Conservation (phyloP, 2,329 filamentous ascomycete genomes). For the Exophiala bonariae region DNA sequence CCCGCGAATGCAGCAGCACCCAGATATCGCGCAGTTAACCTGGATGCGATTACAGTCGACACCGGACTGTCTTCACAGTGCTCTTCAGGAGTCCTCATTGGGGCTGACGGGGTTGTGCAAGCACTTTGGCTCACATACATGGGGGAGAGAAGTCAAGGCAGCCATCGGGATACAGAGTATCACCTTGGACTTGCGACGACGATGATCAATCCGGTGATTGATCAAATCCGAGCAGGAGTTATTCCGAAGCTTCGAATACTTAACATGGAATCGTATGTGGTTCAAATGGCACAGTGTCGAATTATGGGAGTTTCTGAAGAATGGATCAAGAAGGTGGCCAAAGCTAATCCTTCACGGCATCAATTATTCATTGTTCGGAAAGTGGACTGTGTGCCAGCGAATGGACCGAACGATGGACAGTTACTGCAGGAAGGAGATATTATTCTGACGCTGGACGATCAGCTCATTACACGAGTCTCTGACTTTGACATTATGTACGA, state of each 20-base stretch:
- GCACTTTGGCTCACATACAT: constrained; percentile 97
- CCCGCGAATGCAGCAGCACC: constrained; percentile 90
- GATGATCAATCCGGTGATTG: constrained; percentile 82
- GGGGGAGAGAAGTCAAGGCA: constrained; percentile 77
- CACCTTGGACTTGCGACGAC: constrained; percentile 90
- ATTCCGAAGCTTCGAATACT: constrained; percentile 84
- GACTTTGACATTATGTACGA: constrained; percentile 98
- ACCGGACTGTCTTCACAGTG: constrained; percentile 89
- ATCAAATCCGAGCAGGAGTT: constrained; percentile 76
- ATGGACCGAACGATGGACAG: constrained; percentile 37
- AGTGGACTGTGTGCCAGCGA: constrained; percentile 63
- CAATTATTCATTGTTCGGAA: constrained; percentile 99
- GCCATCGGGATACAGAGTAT: constrained; percentile 90
- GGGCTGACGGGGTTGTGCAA: constrained; percentile 87
- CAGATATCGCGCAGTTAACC: constrained; percentile 89
- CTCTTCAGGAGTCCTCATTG: constrained; percentile 87
- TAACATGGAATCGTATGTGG: constrained; percentile 89
- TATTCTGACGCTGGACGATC: constrained; percentile 83
- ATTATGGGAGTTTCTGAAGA: constrained; percentile 97
- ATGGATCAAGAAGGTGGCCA: constrained; percentile 88
- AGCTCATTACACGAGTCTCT: constrained; percentile 87
- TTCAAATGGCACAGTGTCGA: constrained; percentile 94
- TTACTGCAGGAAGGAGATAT: constrained; percentile 87
- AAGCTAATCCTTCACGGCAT: constrained; percentile 86
- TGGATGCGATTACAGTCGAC: constrained; percentile 96